Evolutionary conservation across 2,329 filamentous ascomycete genomes (phyloP).

Genomic region (Rhynchosporium secalis): DNA sequence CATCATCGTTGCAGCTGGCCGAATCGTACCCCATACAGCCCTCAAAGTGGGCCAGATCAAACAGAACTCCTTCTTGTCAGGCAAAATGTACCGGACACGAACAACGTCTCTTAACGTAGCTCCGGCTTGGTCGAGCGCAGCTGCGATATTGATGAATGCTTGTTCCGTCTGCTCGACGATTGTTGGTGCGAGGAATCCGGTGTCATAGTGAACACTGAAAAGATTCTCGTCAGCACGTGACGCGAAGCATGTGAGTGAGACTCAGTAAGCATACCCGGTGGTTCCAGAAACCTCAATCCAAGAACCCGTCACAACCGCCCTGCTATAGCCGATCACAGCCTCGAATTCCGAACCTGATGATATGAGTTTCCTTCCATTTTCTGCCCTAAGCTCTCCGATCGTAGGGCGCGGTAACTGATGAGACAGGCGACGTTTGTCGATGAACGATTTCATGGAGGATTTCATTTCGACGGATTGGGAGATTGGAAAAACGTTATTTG

Average conservation of each 20-base stretch:
- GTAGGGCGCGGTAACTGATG: conserved; percentile 6
- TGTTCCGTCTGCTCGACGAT: conserved; percentile 16
- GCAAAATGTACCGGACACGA: conserved; percentile 14
- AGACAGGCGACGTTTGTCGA: conserved; percentile 11
- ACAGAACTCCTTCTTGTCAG: conserved; percentile 12
- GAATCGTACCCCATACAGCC: background rate
- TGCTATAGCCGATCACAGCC: conserved; percentile 6
- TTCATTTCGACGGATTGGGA: background rate
- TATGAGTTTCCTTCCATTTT: conserved; percentile 7
- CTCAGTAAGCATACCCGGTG: conserved; percentile 4
- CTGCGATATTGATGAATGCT: conserved; percentile 12
- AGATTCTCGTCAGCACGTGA: background rate
- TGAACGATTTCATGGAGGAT: conserved; percentile 11
- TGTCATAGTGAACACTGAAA: conserved; percentile 11
- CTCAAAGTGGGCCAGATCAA: conserved; percentile 12
- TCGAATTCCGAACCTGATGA: conserved; percentile 12
- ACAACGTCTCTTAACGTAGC: conserved; percentile 7
- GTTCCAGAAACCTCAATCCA: conserved; percentile 15
- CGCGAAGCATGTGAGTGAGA: background rate
- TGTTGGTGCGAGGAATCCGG: background rate
- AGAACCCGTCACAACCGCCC: conserved; percentile 8
- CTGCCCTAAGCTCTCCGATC: conserved; percentile 10
- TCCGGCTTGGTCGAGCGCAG: conserved; percentile 13
- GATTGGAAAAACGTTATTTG: background rate
- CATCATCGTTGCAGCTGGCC: conserved; percentile 13